Percentiles rank a stretch among this genome's conserved stretches.
Conservation (phyloP, 495 filamentous ascomycete genomes). For the Sabuloglossum arenarium region DNA sequence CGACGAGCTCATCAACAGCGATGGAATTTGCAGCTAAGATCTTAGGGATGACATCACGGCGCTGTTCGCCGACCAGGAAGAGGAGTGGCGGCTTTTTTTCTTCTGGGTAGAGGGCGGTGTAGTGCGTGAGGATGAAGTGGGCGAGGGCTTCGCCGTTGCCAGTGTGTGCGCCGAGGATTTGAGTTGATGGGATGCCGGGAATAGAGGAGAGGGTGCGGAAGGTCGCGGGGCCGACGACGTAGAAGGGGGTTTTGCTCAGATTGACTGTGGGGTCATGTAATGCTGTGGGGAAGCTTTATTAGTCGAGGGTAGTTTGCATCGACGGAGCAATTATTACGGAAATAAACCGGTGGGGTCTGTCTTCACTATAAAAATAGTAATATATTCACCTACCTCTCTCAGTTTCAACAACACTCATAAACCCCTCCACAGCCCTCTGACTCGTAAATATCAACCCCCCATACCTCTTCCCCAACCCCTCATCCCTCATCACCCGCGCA, state of each 20-base stretch:
- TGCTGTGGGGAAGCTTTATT: neutral
- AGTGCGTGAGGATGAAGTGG: slow-evolving; percentile 53
- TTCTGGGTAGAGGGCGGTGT: slow-evolving; percentile 19
- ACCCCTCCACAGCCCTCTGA: slow-evolving; percentile 80
- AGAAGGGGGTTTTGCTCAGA: slow-evolving; percentile 32
- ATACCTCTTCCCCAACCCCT: slow-evolving; percentile 27
- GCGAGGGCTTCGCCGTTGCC: slow-evolving; percentile 70
- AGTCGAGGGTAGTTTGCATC: neutral
- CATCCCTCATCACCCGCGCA: slow-evolving; percentile 17
- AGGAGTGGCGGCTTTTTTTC: slow-evolving; percentile 39
- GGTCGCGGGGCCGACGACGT: slow-evolving; percentile 87
- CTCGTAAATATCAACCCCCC: slow-evolving; percentile 85
- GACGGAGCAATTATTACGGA: no score
- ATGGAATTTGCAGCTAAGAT: slow-evolving; percentile 38
- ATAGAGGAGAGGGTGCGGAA: slow-evolving; percentile 42
- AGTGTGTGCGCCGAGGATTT: slow-evolving; percentile 41
- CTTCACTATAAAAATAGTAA: neutral
- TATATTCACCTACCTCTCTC: neutral
- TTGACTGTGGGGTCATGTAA: neutral
- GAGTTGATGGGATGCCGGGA: slow-evolving; percentile 26
- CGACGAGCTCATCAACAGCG: slow-evolving; percentile 49
- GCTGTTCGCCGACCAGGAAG: slow-evolving; percentile 73
- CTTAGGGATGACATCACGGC: slow-evolving; percentile 71
- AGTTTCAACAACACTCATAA: slow-evolving; percentile 39
- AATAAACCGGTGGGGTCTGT: no score